phyloP scores from a whole-genome alignment of 2,329 filamentous ascomycete species.

The Colletotrichum sojae region DNA sequence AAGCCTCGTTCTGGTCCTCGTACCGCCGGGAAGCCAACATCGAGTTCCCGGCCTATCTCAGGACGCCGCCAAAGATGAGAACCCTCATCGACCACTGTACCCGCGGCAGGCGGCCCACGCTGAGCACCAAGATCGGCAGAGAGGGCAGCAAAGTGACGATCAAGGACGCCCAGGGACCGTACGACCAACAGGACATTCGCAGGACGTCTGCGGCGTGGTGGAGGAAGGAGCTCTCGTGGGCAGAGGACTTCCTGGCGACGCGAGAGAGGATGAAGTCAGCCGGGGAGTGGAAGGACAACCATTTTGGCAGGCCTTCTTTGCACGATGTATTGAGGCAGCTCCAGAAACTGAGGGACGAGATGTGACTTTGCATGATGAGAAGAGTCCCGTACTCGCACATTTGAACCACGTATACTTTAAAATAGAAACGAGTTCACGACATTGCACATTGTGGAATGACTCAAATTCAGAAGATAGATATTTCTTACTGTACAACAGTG shows the following conservation, averaged over 20 bases:
- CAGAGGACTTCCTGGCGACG: slow-evolving; percentile 61
- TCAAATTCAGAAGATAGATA: too few relatives aligned
- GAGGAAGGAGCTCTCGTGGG: slow-evolving; percentile 61
- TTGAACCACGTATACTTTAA: too few relatives aligned
- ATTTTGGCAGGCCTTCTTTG: slow-evolving; percentile 63
- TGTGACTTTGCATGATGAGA: slow-evolving; percentile 37
- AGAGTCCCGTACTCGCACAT: not conserved
- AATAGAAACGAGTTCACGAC: too few relatives aligned
- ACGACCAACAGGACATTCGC: slow-evolving; percentile 53
- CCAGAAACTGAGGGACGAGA: slow-evolving; percentile 42
- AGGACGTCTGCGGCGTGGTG: slow-evolving; percentile 63
- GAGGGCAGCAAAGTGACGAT: slow-evolving; percentile 62
- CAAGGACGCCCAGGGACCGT: slow-evolving; percentile 50
- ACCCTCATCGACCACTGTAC: slow-evolving; percentile 68
- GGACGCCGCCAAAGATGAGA: slow-evolving; percentile 62
- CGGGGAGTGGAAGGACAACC: slow-evolving; percentile 66
- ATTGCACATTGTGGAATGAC: too few relatives aligned
- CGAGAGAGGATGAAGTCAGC: slow-evolving; percentile 53
- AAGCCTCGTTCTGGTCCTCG: slow-evolving; percentile 71
- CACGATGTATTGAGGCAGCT: slow-evolving; percentile 55
- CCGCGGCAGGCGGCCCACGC: slow-evolving; percentile 58
- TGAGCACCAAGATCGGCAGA: slow-evolving; percentile 62
- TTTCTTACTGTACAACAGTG: too few relatives aligned
- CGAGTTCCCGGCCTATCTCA: slow-evolving; percentile 68
- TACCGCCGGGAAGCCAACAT: slow-evolving; percentile 69